These are phyloP conservation scores for Gastrolobium bilobum DNA, from an alignment of 306 rosid species.

Conservation along the genomic window DNA sequence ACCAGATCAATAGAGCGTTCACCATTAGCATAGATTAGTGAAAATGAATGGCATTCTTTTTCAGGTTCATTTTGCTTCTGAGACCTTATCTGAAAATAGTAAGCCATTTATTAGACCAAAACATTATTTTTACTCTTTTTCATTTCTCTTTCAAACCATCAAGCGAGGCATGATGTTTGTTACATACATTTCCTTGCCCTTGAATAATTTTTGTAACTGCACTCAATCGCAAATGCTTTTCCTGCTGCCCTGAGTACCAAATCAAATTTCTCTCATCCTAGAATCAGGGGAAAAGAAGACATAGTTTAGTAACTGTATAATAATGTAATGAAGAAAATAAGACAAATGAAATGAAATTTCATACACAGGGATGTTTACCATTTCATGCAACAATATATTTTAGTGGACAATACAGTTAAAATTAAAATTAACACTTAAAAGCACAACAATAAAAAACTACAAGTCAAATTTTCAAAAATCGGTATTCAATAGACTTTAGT, in stretches of 20 bases:
- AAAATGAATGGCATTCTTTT: slow-evolving; percentile 77
- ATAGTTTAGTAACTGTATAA: slow-evolving; percentile 22
- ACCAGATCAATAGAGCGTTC: slow-evolving; percentile 89
- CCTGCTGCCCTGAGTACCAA: slow-evolving; percentile 84
- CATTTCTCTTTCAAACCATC: slow-evolving; percentile 35
- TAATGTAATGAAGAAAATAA: slow-evolving; percentile 28
- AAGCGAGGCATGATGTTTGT: slow-evolving; percentile 30
- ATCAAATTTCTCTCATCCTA: slow-evolving; percentile 88
- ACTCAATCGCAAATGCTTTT: slow-evolving; percentile 77
- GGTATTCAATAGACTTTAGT: slow-evolving; percentile 10
- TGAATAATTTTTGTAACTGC: slow-evolving; percentile 67
- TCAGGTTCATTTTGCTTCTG: slow-evolving; percentile 67
- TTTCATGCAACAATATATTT: background rate
- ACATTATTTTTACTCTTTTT: slow-evolving; percentile 30
- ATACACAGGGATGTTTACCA: background rate
- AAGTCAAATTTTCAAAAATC: background rate
- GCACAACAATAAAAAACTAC: background rate
- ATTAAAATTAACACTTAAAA: background rate
- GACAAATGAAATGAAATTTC: background rate
- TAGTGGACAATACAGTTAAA: background rate
- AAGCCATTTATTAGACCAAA: slow-evolving; percentile 46
- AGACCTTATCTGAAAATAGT: slow-evolving; percentile 66
- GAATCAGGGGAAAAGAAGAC: slow-evolving; percentile 41
- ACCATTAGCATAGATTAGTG: slow-evolving; percentile 74
- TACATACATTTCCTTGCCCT: slow-evolving; percentile 78